Base-by-base conservation (phyloP, 768 basidiomycete genomes). In the Podaxis sp. region DNA sequence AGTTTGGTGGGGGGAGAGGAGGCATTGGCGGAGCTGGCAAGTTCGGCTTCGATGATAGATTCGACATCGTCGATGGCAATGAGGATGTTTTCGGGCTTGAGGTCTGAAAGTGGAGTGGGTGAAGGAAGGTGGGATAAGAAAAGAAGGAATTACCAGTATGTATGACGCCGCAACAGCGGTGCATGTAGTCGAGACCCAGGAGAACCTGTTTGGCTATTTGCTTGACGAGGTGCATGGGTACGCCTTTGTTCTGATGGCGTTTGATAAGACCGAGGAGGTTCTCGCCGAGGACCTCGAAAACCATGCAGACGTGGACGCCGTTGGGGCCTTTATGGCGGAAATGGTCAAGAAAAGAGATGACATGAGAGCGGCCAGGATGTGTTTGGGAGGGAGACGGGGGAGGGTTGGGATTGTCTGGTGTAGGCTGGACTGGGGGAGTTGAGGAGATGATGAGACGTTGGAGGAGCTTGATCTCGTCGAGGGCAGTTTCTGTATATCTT, bases 231-330 rank as follows among this genome's bases (percentile, higher is more conserved):
- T 81, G 88, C 82, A 94, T 92, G 13, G 96, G 96, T 1, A 99
- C 96, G 66, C 96, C 96, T 69, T 96, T 95, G 78, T 95, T 95
- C 80, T 99, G 96, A 78, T 99, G 95, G 11, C 96, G 87, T 77
- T 97, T 98, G 84, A 99, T 97, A 69, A 99, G 85, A 4, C 91
- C 95, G 2, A 99, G 85, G 2, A 99, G 81, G 73, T 96, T 98
- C 77, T 99, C 96, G 64, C 96, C 97, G 8, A 99, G 85, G 26
- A 99, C 97, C 75, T 99, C 97, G 71, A 98, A 98, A 13, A 97
- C 95, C 97, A 99, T 99, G 83, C 97, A 99, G 68, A 99, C 92
- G 76, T 99, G 97, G 15, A 86, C 89, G 40, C 97, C 97, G 73
- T 99, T 97, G 10, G 95, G 95, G 1, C 97, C 97, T 65, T 91